A percentile compares a stretch with the other conserved stretches of the same genome.
phyloP scores from a whole-genome alignment of 305 asterid species.

The Fraxinus nigra region DNA sequence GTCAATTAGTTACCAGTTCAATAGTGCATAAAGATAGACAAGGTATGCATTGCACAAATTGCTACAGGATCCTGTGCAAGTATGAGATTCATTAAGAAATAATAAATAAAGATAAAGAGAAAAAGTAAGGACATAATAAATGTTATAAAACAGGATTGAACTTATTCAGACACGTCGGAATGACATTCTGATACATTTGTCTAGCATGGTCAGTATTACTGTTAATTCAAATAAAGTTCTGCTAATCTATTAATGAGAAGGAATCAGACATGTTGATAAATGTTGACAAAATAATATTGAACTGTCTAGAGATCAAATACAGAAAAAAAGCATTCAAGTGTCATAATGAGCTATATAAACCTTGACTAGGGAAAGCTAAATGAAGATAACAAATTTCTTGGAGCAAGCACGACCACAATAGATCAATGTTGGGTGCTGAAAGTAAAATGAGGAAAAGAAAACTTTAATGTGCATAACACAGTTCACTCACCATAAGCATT shows the following conservation, averaged over 20 bases:
- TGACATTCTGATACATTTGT: background rate
- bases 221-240: background rate
- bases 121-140: background rate
- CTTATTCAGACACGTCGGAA: background rate
- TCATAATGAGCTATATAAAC: background rate
- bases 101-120: background rate
- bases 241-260: background rate
- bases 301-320: background rate
- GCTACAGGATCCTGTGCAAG: background rate
- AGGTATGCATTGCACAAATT: background rate
- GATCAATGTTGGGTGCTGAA: background rate
- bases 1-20: background rate
- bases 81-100: background rate
- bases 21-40: background rate
- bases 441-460: background rate
- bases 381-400: background rate
- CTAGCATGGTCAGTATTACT: background rate
- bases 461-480: background rate
- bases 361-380: background rate
- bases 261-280: background rate
- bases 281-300: background rate
- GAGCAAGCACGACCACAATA: background rate
- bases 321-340: background rate
- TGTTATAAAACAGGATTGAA: background rate
- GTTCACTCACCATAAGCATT: conserved; percentile 78